phyloP scores from a whole-genome alignment of 805 yeast species.

The Ogataea henricii region DNA sequence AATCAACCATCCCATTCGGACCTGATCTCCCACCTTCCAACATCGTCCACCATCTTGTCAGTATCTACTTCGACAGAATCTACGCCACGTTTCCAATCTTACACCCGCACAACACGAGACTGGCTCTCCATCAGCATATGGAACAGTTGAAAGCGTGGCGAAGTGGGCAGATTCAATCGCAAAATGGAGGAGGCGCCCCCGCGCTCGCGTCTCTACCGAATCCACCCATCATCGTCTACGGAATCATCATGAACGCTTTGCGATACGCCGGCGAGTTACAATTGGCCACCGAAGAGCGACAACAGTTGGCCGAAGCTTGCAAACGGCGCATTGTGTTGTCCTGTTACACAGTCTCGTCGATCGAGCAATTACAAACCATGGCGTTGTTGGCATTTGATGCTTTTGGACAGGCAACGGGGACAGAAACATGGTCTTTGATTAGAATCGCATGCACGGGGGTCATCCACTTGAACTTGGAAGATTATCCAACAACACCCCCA shows the following conservation, averaged over 20 bases:
- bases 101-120: slow-evolving; percentile 14
- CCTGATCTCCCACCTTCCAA: slow-evolving; percentile 5
- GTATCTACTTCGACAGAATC: slow-evolving; percentile 9
- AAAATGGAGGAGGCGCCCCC: background rate
- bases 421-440: slow-evolving; percentile 31
- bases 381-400: slow-evolving; percentile 27
- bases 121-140: slow-evolving; percentile 3
- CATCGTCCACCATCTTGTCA: slow-evolving; percentile 6
- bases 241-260: slow-evolving; percentile 22
- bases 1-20: background rate
- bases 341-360: slow-evolving; percentile 25
- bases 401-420: slow-evolving; percentile 26
- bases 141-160: slow-evolving; percentile 3
- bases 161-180: background rate
- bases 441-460: slow-evolving; percentile 28
- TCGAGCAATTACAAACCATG: slow-evolving; percentile 28
- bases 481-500: background rate
- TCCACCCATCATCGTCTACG: slow-evolving; percentile 19
- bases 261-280: slow-evolving; percentile 11
- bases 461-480: slow-evolving; percentile 24
- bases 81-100: slow-evolving; percentile 20
- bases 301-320: slow-evolving; percentile 13
- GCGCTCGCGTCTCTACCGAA: background rate
- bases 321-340: slow-evolving; percentile 23
- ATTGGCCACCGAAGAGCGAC: slow-evolving; percentile 3